Base-by-base conservation (phyloP, 345 rosid species). In the Euphorbia pulcherrima region DNA sequence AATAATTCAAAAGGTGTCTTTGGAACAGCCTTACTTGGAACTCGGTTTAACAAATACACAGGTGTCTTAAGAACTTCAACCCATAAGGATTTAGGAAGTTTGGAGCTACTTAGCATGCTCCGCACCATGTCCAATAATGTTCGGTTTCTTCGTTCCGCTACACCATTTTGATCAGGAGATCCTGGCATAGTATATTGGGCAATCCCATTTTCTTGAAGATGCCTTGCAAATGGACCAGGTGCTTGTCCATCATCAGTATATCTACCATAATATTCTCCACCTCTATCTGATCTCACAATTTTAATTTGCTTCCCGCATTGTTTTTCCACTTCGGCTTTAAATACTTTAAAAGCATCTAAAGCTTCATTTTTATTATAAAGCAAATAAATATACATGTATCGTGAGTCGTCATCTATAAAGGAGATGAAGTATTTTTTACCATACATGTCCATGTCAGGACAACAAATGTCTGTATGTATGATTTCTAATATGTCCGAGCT, bases 311-410 rank as follows among this genome's bases (percentile, higher is more conserved):
- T n/a, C n/a, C n/a, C n/a, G n/a, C n/a, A n/a, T n/a, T n/a, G n/a
- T n/a, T n/a, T n/a, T n/a, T n/a, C n/a, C n/a, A n/a, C n/a, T n/a
- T n/a, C n/a, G n/a, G n/a, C n/a, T n/a, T 68, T n/a, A n/a, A n/a
- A 55, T 11, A 53, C 62, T 13, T 67, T 67, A 35, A 54, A 67
- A 48, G 23, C 47, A 23, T 55, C 71, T 5, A 67, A 55, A 18
- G 62, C 71, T 67, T 67, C 37, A 16, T 28, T 44, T 35, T 67
- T 54, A 14, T 20, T n/a, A 55, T 44, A 35, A 67, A 67, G 62
- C 51, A 67, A 40, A 9, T 63, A 63, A 23, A 17, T 21, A 59
- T 59, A 59, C 27, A 59, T 59, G 7, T 59, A 59, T 59, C 11
- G 6, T n/a, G 63, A 59, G 41, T 59, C 30, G 8, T 59, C 44